These are phyloP conservation scores for Astrothelium macrocarpum DNA, from an alignment of 495 filamentous ascomycete genomes.

Conservation along the genomic window DNA sequence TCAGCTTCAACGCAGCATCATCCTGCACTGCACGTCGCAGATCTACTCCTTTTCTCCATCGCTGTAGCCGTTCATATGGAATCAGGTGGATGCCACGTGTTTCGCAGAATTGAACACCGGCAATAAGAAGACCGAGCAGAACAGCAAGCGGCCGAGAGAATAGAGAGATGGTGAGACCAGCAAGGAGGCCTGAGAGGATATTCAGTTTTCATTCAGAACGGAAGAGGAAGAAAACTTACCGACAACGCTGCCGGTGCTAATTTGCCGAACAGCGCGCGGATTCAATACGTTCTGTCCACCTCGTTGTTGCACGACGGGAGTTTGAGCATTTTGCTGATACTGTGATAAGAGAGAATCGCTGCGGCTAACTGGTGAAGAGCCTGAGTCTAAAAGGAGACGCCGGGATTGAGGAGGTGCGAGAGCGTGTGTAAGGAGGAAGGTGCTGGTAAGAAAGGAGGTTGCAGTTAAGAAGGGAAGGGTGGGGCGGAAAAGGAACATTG, in stretches of 20 bases:
- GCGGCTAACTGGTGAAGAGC: slow-evolving; percentile 11
- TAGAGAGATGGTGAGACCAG: slow-evolving; percentile 58
- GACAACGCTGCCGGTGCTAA: slow-evolving; percentile 26
- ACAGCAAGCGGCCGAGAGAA: slow-evolving; percentile 69
- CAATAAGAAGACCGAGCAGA: slow-evolving; percentile 59
- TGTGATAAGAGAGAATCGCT: slow-evolving; percentile 26
- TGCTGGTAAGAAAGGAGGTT: slow-evolving; percentile 5
- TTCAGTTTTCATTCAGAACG: too few species aligned
- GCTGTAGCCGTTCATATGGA: slow-evolving; percentile 49
- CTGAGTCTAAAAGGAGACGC: slow-evolving; percentile 17
- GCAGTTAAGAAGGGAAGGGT: not conserved
- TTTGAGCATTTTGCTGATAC: slow-evolving; percentile 21
- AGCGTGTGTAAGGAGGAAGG: not conserved
- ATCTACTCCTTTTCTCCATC: slow-evolving; percentile 48
- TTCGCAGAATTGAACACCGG: slow-evolving; percentile 56
- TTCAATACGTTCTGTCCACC: slow-evolving; percentile 14
- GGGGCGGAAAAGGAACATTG: not conserved
- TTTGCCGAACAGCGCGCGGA: slow-evolving; percentile 21
- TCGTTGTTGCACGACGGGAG: slow-evolving; percentile 17
- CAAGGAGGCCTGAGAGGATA: slow-evolving; percentile 52
- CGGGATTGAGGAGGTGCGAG: not conserved
- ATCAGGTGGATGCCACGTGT: slow-evolving; percentile 66
- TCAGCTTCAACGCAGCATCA: slow-evolving; percentile 67
- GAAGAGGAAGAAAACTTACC: slow-evolving; percentile 19
- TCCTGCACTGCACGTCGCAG: slow-evolving; percentile 51